Percentiles rank a stretch among this genome's conserved stretches.
Conservation (phyloP, 1,284 basidiomycete species). For the Sporisorium exsertum region DNA sequence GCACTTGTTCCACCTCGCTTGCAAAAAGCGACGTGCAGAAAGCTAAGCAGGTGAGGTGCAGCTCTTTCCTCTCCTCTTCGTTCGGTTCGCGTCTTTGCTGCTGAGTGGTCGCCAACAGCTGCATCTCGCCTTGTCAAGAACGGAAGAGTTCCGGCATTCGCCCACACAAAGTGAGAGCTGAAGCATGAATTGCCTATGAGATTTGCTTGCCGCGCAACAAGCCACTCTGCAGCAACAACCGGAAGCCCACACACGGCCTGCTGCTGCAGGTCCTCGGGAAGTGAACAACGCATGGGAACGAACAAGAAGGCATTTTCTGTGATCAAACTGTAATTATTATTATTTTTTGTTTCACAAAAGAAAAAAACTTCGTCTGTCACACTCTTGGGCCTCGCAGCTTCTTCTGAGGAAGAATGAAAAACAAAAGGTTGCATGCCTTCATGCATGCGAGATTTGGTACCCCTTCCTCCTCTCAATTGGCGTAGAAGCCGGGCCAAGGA, state of each 20-base stretch:
- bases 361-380: neutral
- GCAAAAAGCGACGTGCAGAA: constrained; percentile 9
- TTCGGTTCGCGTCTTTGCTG: neutral
- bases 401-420: neutral
- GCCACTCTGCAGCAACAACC: neutral
- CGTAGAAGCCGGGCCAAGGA: too few relatives aligned
- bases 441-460: neutral
- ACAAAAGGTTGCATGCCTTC: neutral
- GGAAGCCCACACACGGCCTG: neutral
- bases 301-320: too few relatives aligned
- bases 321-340: too few relatives aligned
- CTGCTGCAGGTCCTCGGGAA: neutral
- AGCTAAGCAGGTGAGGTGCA: constrained; percentile 14
- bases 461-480: too few relatives aligned
- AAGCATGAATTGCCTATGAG: neutral
- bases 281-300: neutral
- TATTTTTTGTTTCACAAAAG: too few relatives aligned
- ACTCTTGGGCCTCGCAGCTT: neutral
- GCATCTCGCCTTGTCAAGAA: neutral
- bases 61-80: neutral
- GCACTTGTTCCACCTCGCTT: constrained; percentile 10
- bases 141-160: neutral
- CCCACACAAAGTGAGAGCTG: neutral
- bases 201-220: neutral
- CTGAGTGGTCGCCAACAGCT: neutral